Evolutionary conservation across 768 basidiomycete species (phyloP).

Genomic region (Brasilioporus rufonigricans): DNA sequence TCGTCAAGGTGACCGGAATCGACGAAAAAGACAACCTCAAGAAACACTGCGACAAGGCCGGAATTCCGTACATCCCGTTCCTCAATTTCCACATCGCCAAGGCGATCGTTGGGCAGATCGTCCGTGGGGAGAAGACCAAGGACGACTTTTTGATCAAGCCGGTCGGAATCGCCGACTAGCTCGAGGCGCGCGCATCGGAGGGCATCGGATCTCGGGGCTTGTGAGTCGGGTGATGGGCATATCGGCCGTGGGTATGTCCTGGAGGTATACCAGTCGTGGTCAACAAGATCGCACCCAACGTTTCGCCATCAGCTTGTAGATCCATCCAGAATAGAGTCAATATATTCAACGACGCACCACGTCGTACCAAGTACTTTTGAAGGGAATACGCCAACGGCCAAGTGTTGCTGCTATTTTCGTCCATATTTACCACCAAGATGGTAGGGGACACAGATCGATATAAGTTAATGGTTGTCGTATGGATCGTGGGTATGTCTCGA

Average conservation of each 20-base stretch:
- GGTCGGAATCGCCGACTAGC: background rate
- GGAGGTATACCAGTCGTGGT: background rate
- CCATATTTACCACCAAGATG: too few relatives aligned
- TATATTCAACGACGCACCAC: too few relatives aligned
- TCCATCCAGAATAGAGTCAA: too few relatives aligned
- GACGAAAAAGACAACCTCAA: conserved; percentile 82
- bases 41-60: conserved; percentile 73
- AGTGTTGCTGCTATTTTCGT: too few relatives aligned
- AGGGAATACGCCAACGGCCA: too few relatives aligned
- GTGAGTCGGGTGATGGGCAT: background rate
- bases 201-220: background rate
- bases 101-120: conserved; percentile 60
- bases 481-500: background rate
- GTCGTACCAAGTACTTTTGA: too few relatives aligned
- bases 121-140: conserved; percentile 53
- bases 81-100: conserved; percentile 64
- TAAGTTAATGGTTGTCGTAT: too few relatives aligned
- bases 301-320: background rate
- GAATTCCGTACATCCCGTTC: conserved; percentile 80
- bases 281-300: background rate
- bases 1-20: conserved; percentile 78
- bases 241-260: background rate
- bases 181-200: background rate
- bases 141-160: conserved; percentile 22
- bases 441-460: too few relatives aligned